A percentile compares a stretch with the other conserved stretches of the same genome.
phyloP scores from a whole-genome alignment of 208 protist genomes.

The Leptomonas seymouri region DNA sequence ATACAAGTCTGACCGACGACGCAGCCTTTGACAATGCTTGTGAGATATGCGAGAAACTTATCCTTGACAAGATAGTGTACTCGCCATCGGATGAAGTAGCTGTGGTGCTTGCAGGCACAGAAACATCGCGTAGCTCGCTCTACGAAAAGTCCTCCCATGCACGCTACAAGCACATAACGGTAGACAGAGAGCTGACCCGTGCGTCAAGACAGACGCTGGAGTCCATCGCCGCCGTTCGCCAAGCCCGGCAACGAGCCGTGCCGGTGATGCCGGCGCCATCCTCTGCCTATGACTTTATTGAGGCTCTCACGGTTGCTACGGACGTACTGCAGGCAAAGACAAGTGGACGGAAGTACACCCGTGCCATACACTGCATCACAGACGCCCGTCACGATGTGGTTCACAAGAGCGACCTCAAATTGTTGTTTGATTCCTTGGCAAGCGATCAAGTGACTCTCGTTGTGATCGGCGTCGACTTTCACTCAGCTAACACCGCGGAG shows the following conservation, averaged over 20 bases:
- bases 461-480: conserved; percentile 78
- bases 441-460: conserved; percentile 63
- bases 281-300: conserved; percentile 63
- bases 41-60: conserved; percentile 36
- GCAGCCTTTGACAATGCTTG: conserved; percentile 29
- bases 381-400: conserved; percentile 71
- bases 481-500: background rate
- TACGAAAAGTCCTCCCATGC: conserved; percentile 9
- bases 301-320: conserved; percentile 81
- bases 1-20: conserved; percentile 34
- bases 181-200: conserved; percentile 8
- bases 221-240: conserved; percentile 3
- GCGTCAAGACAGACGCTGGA: conserved; percentile 14
- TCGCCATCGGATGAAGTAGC: conserved; percentile 67
- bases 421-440: conserved; percentile 48
- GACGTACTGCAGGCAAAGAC: conserved; percentile 69
- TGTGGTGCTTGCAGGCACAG: conserved; percentile 65
- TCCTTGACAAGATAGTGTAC: conserved; percentile 54
- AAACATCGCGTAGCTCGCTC: conserved; percentile 41
- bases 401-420: conserved; percentile 62
- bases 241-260: background rate
- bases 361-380: conserved; percentile 88
- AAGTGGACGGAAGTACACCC: conserved; percentile 52
- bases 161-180: conserved; percentile 32
- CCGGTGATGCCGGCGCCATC: background rate